Evolutionary conservation across 2,329 filamentous ascomycete species (phyloP), one percentile per base, ranked within the genome.

Genomic region (Colletotrichum costaricense): DNA sequence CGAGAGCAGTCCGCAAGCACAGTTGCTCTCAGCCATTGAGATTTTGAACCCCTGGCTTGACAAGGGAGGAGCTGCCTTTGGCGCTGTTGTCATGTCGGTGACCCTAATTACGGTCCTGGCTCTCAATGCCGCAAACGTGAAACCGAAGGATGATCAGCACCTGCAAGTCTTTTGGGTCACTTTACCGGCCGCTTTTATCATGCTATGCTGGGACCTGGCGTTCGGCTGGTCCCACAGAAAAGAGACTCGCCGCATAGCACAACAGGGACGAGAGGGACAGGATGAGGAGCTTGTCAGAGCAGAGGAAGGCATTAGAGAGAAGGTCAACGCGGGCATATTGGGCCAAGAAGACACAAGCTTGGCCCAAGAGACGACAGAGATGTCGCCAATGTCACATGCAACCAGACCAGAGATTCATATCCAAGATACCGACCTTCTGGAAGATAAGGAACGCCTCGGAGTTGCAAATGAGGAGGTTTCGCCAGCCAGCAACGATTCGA

Each of bases 1-100:
- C 5, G 76, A 80, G 9, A 28, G 26, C 52, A 55, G 52, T 28
- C 22, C 52, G 52, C 52, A 55, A 19, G 52, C 52, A 2, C 22
- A 55, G 24, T 24, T 55, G 22, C 52, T 24, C 5, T 24, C 22
- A 9, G 52, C 52, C 1, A 55, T 55, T 55, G 92, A 94, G 77
- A 93, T 94, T 77, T 89, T 94, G 88, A 93, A 94, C 75, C 93
- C 93, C 0, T 94, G 92, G 71, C 80, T 94, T 0, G 93, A 95
- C 78, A 93, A 90, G 75, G 83, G 85, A 3, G 90, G 92, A 9
- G 93, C 93, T 0, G 83, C 84, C 0, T 91, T 94, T 68, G 92
- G 92, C 1, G 90, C 87, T 0, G 75, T 90, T 5, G 84, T 94
- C 68, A 94, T 95, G 92, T 87, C 91, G 2, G 86, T 85, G 0